Evolutionary conservation across 2,329 filamentous ascomycete genomes (phyloP).

Genomic region (Capronia coronata): DNA sequence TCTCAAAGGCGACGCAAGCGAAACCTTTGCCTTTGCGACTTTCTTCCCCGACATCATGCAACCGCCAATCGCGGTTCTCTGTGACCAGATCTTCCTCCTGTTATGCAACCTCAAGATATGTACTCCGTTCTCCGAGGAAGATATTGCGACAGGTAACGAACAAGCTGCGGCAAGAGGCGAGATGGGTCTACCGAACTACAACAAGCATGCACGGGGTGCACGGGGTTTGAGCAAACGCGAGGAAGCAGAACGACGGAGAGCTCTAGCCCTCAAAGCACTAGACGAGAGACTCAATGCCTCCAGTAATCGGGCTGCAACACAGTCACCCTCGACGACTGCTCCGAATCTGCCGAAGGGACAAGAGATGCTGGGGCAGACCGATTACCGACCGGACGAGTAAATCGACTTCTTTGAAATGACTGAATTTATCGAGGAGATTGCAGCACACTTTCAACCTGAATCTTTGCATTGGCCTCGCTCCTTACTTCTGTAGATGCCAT

Average conservation of each 20-base stretch:
- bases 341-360: slow-evolving; percentile 29
- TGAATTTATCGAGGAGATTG: not conserved
- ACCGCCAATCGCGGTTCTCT: slow-evolving; percentile 66
- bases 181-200: slow-evolving; percentile 54
- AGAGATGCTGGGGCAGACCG: slow-evolving; percentile 35
- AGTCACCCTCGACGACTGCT: slow-evolving; percentile 29
- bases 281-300: slow-evolving; percentile 90
- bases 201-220: slow-evolving; percentile 42
- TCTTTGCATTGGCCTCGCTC: not conserved
- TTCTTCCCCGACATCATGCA: slow-evolving; percentile 87
- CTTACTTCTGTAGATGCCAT: no score
- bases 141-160: slow-evolving; percentile 66
- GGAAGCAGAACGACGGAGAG: slow-evolving; percentile 83
- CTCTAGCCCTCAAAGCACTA: slow-evolving; percentile 80
- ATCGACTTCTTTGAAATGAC: not conserved
- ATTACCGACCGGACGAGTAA: slow-evolving; percentile 40
- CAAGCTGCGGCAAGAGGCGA: slow-evolving; percentile 61
- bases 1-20: slow-evolving; percentile 83
- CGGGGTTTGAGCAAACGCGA: slow-evolving; percentile 64
- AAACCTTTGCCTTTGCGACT: slow-evolving; percentile 91
- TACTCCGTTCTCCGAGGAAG: slow-evolving; percentile 75
- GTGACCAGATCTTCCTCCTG: slow-evolving; percentile 65
- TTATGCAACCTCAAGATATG: slow-evolving; percentile 72
- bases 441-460: not conserved
- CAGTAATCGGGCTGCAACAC: slow-evolving; percentile 48